Evolutionary conservation across 2,329 filamentous ascomycete genomes (phyloP), one percentile per base, ranked within the genome.

Genomic region (Dactylellina drechsleri): DNA sequence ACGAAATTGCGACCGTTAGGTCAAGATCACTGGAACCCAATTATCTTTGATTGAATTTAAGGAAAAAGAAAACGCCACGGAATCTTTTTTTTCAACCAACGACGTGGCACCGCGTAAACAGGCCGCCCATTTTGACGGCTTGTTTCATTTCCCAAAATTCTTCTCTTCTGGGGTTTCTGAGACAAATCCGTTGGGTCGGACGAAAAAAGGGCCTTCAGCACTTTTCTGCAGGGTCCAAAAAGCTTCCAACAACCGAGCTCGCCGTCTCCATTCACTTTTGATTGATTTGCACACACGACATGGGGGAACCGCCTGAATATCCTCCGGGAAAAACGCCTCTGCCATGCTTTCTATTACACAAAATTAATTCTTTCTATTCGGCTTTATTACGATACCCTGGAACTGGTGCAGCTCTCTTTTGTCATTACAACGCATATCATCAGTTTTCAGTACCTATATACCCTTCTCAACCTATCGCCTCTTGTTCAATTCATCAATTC

Each of bases 1-100:
- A 59, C 70, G n/a, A 74, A 74, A 54, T 40, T 77, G 18, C 70
- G 78, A 52, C 31, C 73, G 16, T 50, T 78, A 53, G 71, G 78
- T 43, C 57, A 36, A 13, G 36, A 60, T 28, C 70, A 74, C 47
- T 74, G 70, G 70, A 74, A 59, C 28, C 70, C 70, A 16, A 74
- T 74, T 13, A 64, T n/a, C 28, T 67, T 67, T 52, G 62, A 74
- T 20, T 74, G 58, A 60, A 40, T 16, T 41, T 36, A 23, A 36
- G 31, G 10, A 36, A 36, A 36, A 36, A 36, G 31, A 36, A 36
- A 36, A 18, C 13, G 41, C 41, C 43, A 49, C 56, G 61, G 56
- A 23, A 41, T 2, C 47, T 57, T 58, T 41, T 56, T 16, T 58
- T 40, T n/a, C 18, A 26, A n/a, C 23, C 41, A 59, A 43, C 65